These are phyloP conservation scores for Rhodotorula sphaerocarpa DNA, from an alignment of 768 basidiomycete species.

Conservation along the genomic window DNA sequence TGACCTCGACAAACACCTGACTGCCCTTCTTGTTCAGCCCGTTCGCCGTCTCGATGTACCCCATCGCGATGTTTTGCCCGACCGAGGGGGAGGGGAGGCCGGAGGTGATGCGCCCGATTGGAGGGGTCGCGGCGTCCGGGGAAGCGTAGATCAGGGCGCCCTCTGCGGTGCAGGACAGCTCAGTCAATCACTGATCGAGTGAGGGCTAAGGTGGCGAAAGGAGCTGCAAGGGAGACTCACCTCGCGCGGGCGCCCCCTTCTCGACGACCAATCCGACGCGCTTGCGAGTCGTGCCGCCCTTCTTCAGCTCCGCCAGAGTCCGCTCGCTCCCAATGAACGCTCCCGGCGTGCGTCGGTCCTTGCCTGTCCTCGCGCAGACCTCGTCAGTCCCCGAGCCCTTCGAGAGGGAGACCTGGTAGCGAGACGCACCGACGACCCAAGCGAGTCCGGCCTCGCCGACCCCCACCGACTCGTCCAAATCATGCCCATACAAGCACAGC, in stretches of 20 bases:
- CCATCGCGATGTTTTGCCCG: constrained; percentile 91
- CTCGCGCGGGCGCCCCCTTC: constrained; percentile 69
- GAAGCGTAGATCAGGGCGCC: constrained; percentile 28
- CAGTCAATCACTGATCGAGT: too few relatives aligned
- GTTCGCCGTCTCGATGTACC: constrained; percentile 56
- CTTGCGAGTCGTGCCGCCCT: constrained; percentile 57
- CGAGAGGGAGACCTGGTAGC: background rate
- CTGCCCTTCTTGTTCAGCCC: constrained; percentile 89
- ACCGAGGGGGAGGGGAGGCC: constrained; percentile 91
- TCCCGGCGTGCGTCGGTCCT: constrained; percentile 59
- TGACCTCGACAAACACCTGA: constrained; percentile 71
- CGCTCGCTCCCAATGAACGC: constrained; percentile 70
- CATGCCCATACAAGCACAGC: constrained; percentile 92
- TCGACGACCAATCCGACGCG: constrained; percentile 76
- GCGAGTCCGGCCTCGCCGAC: constrained; percentile 84
- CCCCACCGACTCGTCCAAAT: constrained; percentile 74
- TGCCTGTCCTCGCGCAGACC: constrained; percentile 51
- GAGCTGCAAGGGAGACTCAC: constrained; percentile 47
- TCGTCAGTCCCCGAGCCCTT: background rate
- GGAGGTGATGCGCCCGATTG: constrained; percentile 68
- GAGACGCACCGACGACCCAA: constrained; percentile 78
- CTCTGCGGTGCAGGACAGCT: too few relatives aligned
- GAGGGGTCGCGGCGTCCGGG: background rate
- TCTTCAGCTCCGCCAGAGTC: constrained; percentile 66
- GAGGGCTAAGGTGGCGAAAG: too few relatives aligned